Base-by-base conservation (phyloP, 2,329 filamentous ascomycete genomes). In the Pseudogymnoascus sp. region DNA sequence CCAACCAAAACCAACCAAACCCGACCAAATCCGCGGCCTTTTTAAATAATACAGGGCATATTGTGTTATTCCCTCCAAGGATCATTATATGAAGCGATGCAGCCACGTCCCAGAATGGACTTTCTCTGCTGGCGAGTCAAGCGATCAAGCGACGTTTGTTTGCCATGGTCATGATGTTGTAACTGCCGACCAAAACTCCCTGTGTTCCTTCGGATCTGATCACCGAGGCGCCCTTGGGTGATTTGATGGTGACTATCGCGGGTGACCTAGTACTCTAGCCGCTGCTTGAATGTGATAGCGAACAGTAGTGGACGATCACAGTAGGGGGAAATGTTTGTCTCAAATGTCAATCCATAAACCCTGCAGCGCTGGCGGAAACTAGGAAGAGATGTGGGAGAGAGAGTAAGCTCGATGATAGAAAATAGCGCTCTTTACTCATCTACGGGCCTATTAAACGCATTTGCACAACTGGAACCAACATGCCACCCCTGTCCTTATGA, bases 11-110 rank as follows among this genome's bases (percentile, higher is more conserved):
- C 5, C 29, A 21, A 21, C 21, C 21, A 21, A 21, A 21, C 18
- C 48, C 48, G 35, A 55, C 48, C 48, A 55, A 18, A 35, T 7
- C 5, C 29, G 1, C 29, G n/a, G 15, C 15, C 27, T 7, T 55
- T 55, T 13, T 18, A 33, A 55, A 55, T 55, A 55, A 33, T 55
- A 29, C 48, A 55, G 15, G 15, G 48, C 48, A 55, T 55, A 55
- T 21, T 18, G 48, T 55, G 48, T 5, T 55, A 55, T 55, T 9
- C 29, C 29, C 48, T 35, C 15, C 45, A 9, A 55, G 48, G 48
- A 55, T 55, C 27, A 33, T 55, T 55, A 55, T 55, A 55, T 55
- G 48, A 55, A 15, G 29, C 21, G 48, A 55, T 55, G 48, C 48
- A 55, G 48, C 48, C 48, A 55, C 48, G 10, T 55, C 48, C 48